Evolutionary conservation across 2,329 filamentous ascomycete genomes (phyloP), one percentile per base, ranked within the genome.

Genomic region (Aaosphaeria arxii): DNA sequence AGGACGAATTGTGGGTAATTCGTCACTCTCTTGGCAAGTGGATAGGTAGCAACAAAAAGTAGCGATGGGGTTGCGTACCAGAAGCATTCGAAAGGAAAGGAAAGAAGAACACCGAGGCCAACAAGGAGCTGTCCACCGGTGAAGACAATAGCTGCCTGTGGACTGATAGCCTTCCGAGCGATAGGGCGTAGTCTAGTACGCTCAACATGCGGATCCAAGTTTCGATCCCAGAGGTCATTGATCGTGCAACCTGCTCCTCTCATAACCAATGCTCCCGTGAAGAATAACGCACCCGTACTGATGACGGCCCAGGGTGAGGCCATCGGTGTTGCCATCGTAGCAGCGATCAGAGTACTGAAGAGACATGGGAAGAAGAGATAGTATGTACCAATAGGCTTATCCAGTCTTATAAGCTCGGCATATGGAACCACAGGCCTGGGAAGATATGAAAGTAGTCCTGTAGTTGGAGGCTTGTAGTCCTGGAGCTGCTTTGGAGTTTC

Each of bases 171-270:
- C 32, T 87, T 81, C 9, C 91, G 82, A 1, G 91, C 89, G 51
- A 96, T 87, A 3, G 91, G 91, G 11, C 91, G 85, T 31, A 89
- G 76, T 11, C 86, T 82, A 5, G 89, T 95, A 42, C 91, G 82
- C 1, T 80, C 72, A 11, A 95, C 90, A 53, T 90, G 82, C 5
- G 87, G 86, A 69, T 96, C 91, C 11, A 95, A 84, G 58, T 94
- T 88, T 46, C 89, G 83, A 70, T 95, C 91, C 87, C 89, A 91
- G 44, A 95, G 82, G 66, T 96, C 91, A 66, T 95, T 95, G 72
- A 95, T 90, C 13, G 87, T 87, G 70, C 91, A 95, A 44, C 89
- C 89, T 17, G 89, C 89, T 43, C 91, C 88, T 51, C 91, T 87
- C 88, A 95, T 94, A 56, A 95, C 80, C 40, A 95, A 67, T 4